Base-by-base conservation (phyloP, 2,329 filamentous ascomycete species). In the Colletotrichum navitas region DNA sequence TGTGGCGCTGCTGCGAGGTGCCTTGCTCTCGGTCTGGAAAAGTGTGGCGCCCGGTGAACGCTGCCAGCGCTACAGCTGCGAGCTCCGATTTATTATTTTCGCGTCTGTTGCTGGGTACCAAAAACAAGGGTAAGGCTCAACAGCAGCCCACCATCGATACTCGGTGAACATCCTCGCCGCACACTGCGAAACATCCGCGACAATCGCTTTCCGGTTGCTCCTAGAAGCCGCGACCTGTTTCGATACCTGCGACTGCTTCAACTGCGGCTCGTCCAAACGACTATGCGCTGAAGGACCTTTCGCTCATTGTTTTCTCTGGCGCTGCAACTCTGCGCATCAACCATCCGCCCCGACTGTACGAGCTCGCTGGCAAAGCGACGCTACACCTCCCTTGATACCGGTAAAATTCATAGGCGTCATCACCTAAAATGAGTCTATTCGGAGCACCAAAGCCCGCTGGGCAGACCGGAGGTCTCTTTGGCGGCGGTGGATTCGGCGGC, bases 341-440 rank as follows among this genome's bases (percentile, higher is more conserved):
- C 32, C 47, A 24, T 32, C 12, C 21, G 39, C 41, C 10, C 21
- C 29, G 24, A 26, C 24, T 45, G 16, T 29, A 26, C 62, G 55
- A 54, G 16, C 52, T 55, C 43, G 29, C 21, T 24, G 34, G 24
- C 26, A 29, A 32, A 59, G 32, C 54, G 43, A 34, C 54, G 34
- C 24, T n/a, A 12, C 26, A n/a, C 49, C 4, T 5, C 32, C 5
- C n/a, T 29, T 12, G 39, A 49, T 66, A 65, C 45, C 58, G 12
- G 66, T 70, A 59, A 34, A 54, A 55, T 18, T 1, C 7, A 34
- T 36, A 41, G 12, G 21, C 16, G 59, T 72, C 71, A 45, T 65
- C 82, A 79, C 81, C 81, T 80, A 66, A 74, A 16, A 69, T 74
- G 74, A 74, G 74, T 52, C 34, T 84, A n/a, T 85, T 85, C 73